A percentile compares a stretch with the other conserved stretches of the same genome.
These are phyloP conservation scores for Fraxinus floribunda DNA, from an alignment of 305 asterid species.

Conservation along the genomic window DNA sequence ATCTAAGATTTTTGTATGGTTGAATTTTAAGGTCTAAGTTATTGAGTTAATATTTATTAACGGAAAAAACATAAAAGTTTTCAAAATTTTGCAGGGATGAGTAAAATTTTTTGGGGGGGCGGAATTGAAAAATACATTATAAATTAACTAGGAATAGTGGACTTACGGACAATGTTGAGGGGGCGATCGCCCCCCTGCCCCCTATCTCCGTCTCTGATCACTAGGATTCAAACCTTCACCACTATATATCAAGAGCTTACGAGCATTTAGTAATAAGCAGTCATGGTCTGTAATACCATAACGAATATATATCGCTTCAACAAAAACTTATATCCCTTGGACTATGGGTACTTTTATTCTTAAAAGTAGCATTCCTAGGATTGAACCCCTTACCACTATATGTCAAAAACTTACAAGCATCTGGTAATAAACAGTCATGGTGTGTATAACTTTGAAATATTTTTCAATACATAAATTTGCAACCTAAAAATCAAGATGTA, in stretches of 20 bases:
- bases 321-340: too few species aligned
- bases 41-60: too few species aligned
- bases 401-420: neutral
- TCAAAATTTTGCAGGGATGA: too few species aligned
- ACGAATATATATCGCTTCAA: too few species aligned
- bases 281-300: neutral
- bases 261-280: neutral
- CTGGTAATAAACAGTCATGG: neutral
- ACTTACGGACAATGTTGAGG: too few species aligned
- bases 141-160: too few species aligned
- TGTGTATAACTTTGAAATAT: conserved; percentile 11
- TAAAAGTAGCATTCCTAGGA: neutral
- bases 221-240: neutral
- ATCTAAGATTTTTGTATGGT: too few species aligned
- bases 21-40: too few species aligned
- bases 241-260: neutral
- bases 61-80: too few species aligned
- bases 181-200: too few species aligned
- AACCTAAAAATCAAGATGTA: conserved; percentile 33
- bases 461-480: conserved; percentile 33
- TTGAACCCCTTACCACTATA: neutral
- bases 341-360: neutral
- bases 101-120: too few species aligned
- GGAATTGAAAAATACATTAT: too few species aligned
- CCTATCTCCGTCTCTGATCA: neutral